Evolutionary conservation across 176 grass and related monocot genomes (phyloP), one percentile per base, ranked within the genome.

Genomic region (Saccharum officinarum): DNA sequence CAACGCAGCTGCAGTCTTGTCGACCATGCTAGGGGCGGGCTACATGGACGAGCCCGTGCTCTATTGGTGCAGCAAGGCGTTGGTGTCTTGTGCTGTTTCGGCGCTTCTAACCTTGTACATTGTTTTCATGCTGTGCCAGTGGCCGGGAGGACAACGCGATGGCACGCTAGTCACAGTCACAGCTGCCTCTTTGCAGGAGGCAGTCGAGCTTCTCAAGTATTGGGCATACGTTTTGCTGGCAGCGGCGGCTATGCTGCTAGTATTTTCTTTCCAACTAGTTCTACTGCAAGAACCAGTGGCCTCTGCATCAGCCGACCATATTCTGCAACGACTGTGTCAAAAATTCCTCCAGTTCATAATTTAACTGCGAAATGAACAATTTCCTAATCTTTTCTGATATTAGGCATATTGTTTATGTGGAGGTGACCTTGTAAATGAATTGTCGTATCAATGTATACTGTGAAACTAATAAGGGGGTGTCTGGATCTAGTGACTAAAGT

Each of bases 21-120:
- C 70, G 5, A 30, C 71, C 3, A 12, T 57, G 45, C 25, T 72
- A 22, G n/a, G 2, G 5, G 3, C 20, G 57, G 8, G 0, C 15
- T 2, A 25, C 45, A 75, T 87, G 85, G 70, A 57, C 8, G 78
- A 68, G 49, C 11, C 10, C 13, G 36, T n/a, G 41, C 25, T 82
- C 13, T 36, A 20, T 8, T 42, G 25, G 46, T 46, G 45, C 38
- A 13, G 46, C 23, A 82, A 26, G 28, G 38, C 49, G 1, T 1
- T 36, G 45, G 70, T 75, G 45, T 81, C 85, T 17, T 81, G 46
- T 57, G 61, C 12, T 14, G 71, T 87, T 12, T 87, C 78, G 0
- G 61, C 61, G 26, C 46, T 87, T 60, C 78, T 87, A 17, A 16
- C 33, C 5, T 57, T 6, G 61, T 82, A 75, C 1, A 11, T 46